A percentile compares a stretch with the other conserved stretches of the same genome.
phyloP scores from a whole-genome alignment of 176 grass and related monocot genomes.

The Bothriochloa decipiens region DNA sequence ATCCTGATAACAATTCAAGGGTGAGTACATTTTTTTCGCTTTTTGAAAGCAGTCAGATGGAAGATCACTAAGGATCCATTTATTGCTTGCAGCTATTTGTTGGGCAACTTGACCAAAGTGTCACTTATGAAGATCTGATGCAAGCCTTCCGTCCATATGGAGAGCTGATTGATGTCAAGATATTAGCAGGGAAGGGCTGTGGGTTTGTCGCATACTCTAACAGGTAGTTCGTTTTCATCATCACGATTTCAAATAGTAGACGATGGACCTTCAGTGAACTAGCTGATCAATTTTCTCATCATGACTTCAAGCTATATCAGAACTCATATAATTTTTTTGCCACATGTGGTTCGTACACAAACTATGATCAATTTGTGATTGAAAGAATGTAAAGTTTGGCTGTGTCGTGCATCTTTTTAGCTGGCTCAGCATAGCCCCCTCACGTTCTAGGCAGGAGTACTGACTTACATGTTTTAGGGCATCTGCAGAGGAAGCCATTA shows the following conservation, averaged over 20 bases:
- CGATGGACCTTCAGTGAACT: not conserved
- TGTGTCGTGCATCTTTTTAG: not conserved
- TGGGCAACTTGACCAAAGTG: conserved; percentile 44
- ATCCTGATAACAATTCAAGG: conserved; percentile 49
- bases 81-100: conserved; percentile 60
- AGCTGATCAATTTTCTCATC: not conserved
- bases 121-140: conserved; percentile 53
- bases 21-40: conserved; percentile 50
- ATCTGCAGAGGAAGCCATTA: conserved; percentile 57
- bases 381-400: not conserved
- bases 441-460: conserved; percentile 7
- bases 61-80: not conserved
- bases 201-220: conserved; percentile 57
- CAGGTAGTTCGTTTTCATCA: conserved; percentile 38
- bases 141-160: conserved; percentile 59
- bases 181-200: conserved; percentile 48
- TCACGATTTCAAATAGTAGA: not conserved
- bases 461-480: conserved; percentile 39
- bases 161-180: conserved; percentile 51
- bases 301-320: conserved; percentile 15
- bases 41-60: conserved; percentile 32
- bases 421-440: not conserved
- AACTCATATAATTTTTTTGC: not conserved
- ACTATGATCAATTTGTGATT: not conserved
- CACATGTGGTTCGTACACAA: not conserved